phyloP scores from a whole-genome alignment of 1,284 basidiomycete genomes.

The Pseudozyma pruni region DNA sequence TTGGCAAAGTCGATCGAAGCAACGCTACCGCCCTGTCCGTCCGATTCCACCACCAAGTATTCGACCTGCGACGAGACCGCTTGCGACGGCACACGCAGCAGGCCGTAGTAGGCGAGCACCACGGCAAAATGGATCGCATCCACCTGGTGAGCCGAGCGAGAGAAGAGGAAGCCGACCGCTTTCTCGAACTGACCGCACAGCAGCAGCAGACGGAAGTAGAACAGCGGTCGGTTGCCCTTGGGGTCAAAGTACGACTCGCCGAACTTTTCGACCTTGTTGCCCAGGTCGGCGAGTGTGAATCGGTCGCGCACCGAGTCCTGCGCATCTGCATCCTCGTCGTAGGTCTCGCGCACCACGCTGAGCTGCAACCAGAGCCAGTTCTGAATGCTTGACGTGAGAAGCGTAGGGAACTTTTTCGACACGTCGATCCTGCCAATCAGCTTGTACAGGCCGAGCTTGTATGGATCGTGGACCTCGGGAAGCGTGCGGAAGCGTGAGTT shows the following conservation, averaged over 20 bases:
- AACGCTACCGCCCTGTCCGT: conserved; percentile 43
- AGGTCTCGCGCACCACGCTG: conserved; percentile 74
- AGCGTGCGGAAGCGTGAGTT: conserved; percentile 80
- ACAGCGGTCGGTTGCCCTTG: conserved; percentile 74
- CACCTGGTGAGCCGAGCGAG: conserved; percentile 85
- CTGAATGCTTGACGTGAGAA: conserved; percentile 90
- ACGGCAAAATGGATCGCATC: conserved; percentile 96
- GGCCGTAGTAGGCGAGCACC: conserved; percentile 90
- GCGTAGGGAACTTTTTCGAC: conserved; percentile 79
- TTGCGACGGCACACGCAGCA: conserved; percentile 82
- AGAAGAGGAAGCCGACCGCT: conserved; percentile 90
- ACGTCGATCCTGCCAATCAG: conserved; percentile 93
- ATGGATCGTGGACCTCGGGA: conserved; percentile 77
- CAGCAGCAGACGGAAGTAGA: conserved; percentile 90
- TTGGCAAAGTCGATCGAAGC: conserved; percentile 78
- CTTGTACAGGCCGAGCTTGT: conserved; percentile 95
- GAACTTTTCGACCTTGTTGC: conserved; percentile 77
- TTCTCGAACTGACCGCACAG: conserved; percentile 94
- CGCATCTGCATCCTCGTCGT: conserved; percentile 48
- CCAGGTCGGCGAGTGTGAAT: conserved; percentile 81
- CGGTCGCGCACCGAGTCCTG: conserved; percentile 67
- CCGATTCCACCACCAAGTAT: conserved; percentile 33
- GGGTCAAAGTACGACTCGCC: conserved; percentile 92
- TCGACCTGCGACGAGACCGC: conserved; percentile 79
- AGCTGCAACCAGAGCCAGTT: conserved; percentile 99